These are phyloP conservation scores for Citrus maxima DNA, from an alignment of 345 rosid genomes.

Conservation along the genomic window DNA sequence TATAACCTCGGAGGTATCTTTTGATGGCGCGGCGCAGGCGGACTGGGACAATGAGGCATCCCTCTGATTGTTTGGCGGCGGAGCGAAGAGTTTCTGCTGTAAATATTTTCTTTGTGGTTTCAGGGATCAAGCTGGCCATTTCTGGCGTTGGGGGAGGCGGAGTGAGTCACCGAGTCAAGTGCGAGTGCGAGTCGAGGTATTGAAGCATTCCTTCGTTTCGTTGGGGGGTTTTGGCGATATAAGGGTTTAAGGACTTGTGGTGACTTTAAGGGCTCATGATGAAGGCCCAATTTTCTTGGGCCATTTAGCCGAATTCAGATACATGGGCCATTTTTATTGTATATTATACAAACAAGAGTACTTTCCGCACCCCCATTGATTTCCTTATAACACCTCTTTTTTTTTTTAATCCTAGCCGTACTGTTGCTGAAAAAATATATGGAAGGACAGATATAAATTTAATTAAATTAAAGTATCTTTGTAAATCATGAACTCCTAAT, in stretches of 20 bases:
- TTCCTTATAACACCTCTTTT: no score
- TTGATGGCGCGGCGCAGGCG: slow-evolving; percentile 90
- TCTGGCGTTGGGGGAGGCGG: background rate
- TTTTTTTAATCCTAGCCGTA: no score
- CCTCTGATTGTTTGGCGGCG: slow-evolving; percentile 70
- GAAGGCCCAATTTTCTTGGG: background rate
- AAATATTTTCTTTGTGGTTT: slow-evolving; percentile 40
- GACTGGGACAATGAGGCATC: slow-evolving; percentile 71
- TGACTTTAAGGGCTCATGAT: background rate
- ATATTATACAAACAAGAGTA: rapidly evolving
- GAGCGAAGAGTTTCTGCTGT: slow-evolving; percentile 54
- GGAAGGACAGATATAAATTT: no score
- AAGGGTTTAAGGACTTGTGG: slow-evolving; percentile 16
- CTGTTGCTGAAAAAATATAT: no score
- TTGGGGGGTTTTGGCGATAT: background rate
- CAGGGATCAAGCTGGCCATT: slow-evolving; percentile 44
- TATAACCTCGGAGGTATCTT: slow-evolving; percentile 63
- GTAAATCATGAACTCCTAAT: no score
- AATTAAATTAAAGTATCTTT: no score
- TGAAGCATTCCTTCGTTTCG: background rate
- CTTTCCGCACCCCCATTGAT: rapidly evolving
- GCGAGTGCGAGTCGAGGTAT: background rate
- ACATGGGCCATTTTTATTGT: background rate
- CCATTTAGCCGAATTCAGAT: background rate
- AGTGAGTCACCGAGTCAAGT: background rate